These are phyloP conservation scores for Avena atlantica DNA, from an alignment of 176 grass and related monocot species.

Conservation along the genomic window DNA sequence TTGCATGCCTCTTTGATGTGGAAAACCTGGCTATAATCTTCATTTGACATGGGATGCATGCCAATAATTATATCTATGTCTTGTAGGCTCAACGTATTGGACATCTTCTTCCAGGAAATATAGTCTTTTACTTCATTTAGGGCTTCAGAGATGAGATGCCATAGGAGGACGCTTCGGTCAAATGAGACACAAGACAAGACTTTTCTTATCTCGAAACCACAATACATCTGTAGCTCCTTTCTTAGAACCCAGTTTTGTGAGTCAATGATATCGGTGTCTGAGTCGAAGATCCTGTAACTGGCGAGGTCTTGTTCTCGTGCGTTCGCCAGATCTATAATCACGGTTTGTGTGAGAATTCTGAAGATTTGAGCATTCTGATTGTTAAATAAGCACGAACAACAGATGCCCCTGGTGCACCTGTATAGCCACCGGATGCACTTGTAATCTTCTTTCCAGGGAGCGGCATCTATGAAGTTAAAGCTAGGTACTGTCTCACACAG, in stretches of 20 bases:
- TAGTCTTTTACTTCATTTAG: not conserved
- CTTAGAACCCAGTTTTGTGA: not conserved
- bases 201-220: not conserved
- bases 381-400: not conserved
- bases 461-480: not conserved
- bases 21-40: not conserved
- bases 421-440: too few species aligned
- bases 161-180: not conserved
- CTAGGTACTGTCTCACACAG: not conserved
- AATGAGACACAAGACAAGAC: not conserved
- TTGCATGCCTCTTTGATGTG: not conserved
- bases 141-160: not conserved
- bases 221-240: not conserved
- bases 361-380: not conserved
- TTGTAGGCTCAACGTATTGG: not conserved
- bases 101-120: not conserved
- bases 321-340: not conserved
- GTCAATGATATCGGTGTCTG: not conserved
- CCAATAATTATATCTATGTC: not conserved
- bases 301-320: not conserved
- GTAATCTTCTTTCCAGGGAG: too few species aligned
- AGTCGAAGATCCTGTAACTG: constrained; percentile 2
- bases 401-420: too few species aligned
- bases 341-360: not conserved
- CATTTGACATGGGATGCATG: not conserved